Evolutionary conservation across 257 asterid species (phyloP), one percentile per base, ranked within the genome.

Genomic region (Solanum pimpinellifolium): DNA sequence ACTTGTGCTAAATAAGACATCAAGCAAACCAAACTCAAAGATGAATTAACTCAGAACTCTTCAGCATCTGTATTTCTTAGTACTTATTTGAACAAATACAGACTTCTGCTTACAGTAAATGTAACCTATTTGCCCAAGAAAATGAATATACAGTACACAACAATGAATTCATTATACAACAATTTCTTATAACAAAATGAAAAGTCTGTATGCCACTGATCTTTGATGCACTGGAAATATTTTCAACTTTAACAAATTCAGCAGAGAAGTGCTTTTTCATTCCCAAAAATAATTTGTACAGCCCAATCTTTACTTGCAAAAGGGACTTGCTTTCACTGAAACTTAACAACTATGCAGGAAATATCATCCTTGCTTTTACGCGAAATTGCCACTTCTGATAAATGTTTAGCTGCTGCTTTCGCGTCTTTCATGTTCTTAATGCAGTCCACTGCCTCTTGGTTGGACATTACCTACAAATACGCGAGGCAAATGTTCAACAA

Each of bases 271-370:
- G 18, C 65, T n/a, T n/a, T n/a, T 15, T 25, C 83, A 33, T 25
- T 25, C 13, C 21, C 83, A 49, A 86, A 85, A 65, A 65, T 62
- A 65, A 73, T 20, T 72, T 73, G 85, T 81, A 82, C 88, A 90
- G 74, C 70, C 83, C 44, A 86, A 27, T 56, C 12, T 46, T 75
- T 16, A 37, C 25, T 47, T 33, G 47, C 56, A 78, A n/a, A 25
- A 23, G n/a, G 83, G 83, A 21, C 20, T 42, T 75, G 74, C 73
- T 69, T 29, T 89, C 85, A 96, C 13, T 91, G 92, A 86, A 95
- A 94, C 92, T 93, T 94, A 21, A 95, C 98, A 77, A 97, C 98
- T 13, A 97, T 94, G 94, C 98, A 94, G 37, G 99, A 97, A 89
- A 97, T 94, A 77, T 97, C 98, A 86, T 95, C 99, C 92, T 92